Base-by-base conservation (phyloP, 2,329 filamentous ascomycete genomes). In the Cercospora sesami region DNA sequence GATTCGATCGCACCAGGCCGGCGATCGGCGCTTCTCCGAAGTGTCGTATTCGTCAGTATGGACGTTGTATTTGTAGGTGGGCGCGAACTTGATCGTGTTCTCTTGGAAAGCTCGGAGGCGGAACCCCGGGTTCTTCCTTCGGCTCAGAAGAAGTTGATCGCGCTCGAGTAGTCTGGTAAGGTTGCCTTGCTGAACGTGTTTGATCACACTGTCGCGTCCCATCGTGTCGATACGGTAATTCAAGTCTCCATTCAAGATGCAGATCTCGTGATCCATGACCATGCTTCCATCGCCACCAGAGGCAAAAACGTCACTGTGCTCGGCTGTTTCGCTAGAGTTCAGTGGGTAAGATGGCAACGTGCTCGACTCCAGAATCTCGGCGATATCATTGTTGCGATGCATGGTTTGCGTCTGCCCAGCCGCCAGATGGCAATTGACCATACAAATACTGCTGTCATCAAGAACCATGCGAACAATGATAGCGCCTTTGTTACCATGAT, bases 171-270 rank as follows among this genome's bases (percentile, higher is more conserved):
- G 86, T 77, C 97, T 96, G 30, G 84, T 76, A 2, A 98, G 84
- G 73, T 98, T 96, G 70, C 90, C 90, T 51, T 90, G 86, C 71
- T 91, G 90, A 61, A 98, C 88, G 1, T 93, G 93, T 68, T 90
- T 90, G 64, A 98, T 91, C 3, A 99, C 94, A 0, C 92, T 93
- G 75, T 98, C 93, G 60, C 95, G 91, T 18, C 93, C 93, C 88
- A 98, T 97, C 26, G 94, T 93, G 79, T 99, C 95, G 75, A 99
- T 98, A 69, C 95, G 93, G 79, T 99, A 99, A 80, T 99, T 99
- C 60, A 99, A 85, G 78, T 99, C 95, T 30, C 95, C 95, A 75
- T 98, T 98, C 51, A 98, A 82, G 59, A 99, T 89, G 79, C 94
- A 97, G n/a, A 99, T 90, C 80, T 99, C 95, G 77, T 99, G 95